phyloP scores from a whole-genome alignment of 495 filamentous ascomycete genomes.

The Penicillium verhagenii region DNA sequence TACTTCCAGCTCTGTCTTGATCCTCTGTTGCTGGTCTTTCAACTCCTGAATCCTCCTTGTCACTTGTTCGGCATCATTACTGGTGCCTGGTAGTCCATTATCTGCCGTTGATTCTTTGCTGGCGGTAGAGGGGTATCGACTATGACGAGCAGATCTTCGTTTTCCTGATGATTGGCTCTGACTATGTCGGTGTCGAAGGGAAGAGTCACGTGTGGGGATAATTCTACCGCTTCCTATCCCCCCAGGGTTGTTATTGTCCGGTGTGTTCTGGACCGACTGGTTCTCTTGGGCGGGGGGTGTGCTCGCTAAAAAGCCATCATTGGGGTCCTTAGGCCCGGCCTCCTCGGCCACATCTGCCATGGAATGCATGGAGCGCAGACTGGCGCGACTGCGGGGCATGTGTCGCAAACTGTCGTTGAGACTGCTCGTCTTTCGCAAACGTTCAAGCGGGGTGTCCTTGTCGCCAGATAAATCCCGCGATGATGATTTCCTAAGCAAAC shows the following conservation, averaged over 20 bases:
- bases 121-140: constrained; percentile 40
- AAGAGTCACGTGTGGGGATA: constrained; percentile 69
- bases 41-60: constrained; percentile 51
- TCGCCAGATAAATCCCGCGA: constrained; percentile 40
- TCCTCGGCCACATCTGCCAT: constrained; percentile 48
- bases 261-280: constrained; percentile 26
- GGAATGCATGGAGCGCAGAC: constrained; percentile 44
- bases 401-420: constrained; percentile 39
- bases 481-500: constrained; percentile 32
- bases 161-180: constrained; percentile 40
- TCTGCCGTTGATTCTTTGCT: constrained; percentile 36
- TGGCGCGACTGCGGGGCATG: constrained; percentile 38
- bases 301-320: constrained; percentile 17
- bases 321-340: constrained; percentile 23
- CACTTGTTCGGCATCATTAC: constrained; percentile 45
- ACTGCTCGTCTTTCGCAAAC: constrained; percentile 36
- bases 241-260: constrained; percentile 37
- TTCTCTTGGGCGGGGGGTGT: constrained; percentile 30
- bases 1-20: constrained; percentile 39
- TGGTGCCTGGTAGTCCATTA: constrained; percentile 32
- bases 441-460: constrained; percentile 35
- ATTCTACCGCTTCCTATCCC: constrained; percentile 48
- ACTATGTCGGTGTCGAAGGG: constrained; percentile 54
- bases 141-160: constrained; percentile 36
- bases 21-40: constrained; percentile 50